Percentiles rank a stretch among this genome's conserved stretches.
Evolutionary conservation across 768 basidiomycete species (phyloP).

Genomic region (Termitomyces heimii): DNA sequence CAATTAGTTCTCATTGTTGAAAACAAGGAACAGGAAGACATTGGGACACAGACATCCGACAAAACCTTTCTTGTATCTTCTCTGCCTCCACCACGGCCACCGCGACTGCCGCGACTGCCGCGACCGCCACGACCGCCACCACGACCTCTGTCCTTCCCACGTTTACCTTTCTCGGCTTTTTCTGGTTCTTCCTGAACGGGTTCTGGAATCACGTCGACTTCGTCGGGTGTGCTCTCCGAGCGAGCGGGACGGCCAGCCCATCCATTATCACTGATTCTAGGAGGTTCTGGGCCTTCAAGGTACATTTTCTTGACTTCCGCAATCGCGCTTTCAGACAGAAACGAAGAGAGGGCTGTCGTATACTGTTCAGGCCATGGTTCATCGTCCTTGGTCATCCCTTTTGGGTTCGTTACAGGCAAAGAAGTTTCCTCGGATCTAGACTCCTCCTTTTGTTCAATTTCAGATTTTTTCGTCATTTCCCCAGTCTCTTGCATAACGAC

Average conservation of each 20-base stretch:
- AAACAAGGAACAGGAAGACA: conserved; percentile 8
- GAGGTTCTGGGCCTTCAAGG: conserved; percentile 77
- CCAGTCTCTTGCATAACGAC: conserved; percentile 17
- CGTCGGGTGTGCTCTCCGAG: conserved; percentile 12
- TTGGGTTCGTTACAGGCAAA: conserved; percentile 4
- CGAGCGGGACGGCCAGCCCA: conserved; percentile 54
- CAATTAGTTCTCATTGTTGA: conserved; percentile 8
- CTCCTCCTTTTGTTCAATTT: conserved; percentile 9
- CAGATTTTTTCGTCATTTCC: conserved; percentile 4
- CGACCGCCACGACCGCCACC: conserved; percentile 40
- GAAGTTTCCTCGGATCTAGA: conserved; percentile 2
- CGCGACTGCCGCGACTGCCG: conserved; percentile 29
- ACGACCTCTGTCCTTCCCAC: conserved; percentile 38
- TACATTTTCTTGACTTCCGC: conserved; percentile 64
- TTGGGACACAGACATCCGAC: conserved; percentile 62
- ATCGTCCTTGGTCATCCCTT: conserved; percentile 16
- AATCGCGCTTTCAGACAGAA: conserved; percentile 59
- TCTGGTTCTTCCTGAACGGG: conserved; percentile 18
- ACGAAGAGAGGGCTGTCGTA: conserved; percentile 47
- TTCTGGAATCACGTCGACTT: conserved; percentile 11
- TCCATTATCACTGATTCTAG: conserved; percentile 66
- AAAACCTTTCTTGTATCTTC: conserved; percentile 72
- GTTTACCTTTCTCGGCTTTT: conserved; percentile 24
- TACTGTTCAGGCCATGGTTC: conserved; percentile 67
- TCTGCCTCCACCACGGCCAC: conserved; percentile 37